phyloP scores from a whole-genome alignment of 768 basidiomycete genomes.

The Grammothele lineata region DNA sequence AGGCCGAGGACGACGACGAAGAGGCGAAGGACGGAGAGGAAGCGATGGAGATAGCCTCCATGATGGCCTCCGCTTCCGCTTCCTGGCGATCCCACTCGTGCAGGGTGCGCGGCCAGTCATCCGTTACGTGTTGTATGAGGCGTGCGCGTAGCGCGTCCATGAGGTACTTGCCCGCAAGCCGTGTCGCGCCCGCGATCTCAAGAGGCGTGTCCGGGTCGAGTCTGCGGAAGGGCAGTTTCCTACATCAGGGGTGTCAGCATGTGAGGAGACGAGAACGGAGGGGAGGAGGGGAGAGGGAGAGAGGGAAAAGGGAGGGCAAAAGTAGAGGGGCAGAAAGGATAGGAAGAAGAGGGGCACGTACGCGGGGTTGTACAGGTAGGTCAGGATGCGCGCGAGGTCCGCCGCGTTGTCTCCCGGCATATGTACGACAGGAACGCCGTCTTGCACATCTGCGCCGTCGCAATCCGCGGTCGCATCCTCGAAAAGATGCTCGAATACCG shows the following conservation, averaged over 20 bases:
- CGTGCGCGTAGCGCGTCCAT: conserved; percentile 20
- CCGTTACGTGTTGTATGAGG: conserved; percentile 18
- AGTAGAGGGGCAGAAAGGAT: too few species aligned
- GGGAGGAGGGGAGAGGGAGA: too few species aligned
- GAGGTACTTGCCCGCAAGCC: conserved; percentile 27
- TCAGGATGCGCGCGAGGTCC: conserved; percentile 7
- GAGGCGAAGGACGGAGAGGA: too few species aligned
- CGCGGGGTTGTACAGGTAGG: conserved; percentile 11
- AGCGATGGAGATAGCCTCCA: not conserved
- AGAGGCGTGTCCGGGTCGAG: conserved; percentile 18
- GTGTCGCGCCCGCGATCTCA: conserved; percentile 13
- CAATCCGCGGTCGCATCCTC: not conserved
- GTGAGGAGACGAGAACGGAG: not conserved
- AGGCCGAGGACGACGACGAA: too few species aligned
- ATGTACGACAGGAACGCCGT: conserved; percentile 8
- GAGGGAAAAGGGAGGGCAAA: too few species aligned
- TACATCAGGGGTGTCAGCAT: not conserved
- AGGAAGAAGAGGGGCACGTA: conserved; percentile 3
- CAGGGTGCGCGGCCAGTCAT: conserved; percentile 26
- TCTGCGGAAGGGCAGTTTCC: conserved; percentile 14
- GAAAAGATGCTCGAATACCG: conserved; percentile 14
- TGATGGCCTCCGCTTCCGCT: conserved; percentile 4
- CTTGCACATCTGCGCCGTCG: conserved; percentile 3
- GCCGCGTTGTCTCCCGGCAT: conserved; percentile 9
- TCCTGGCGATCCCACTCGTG: conserved; percentile 22